Evolutionary conservation across 192 early-diverging fungal species (phyloP).

Genomic region (Ambispora gerdemannii): DNA sequence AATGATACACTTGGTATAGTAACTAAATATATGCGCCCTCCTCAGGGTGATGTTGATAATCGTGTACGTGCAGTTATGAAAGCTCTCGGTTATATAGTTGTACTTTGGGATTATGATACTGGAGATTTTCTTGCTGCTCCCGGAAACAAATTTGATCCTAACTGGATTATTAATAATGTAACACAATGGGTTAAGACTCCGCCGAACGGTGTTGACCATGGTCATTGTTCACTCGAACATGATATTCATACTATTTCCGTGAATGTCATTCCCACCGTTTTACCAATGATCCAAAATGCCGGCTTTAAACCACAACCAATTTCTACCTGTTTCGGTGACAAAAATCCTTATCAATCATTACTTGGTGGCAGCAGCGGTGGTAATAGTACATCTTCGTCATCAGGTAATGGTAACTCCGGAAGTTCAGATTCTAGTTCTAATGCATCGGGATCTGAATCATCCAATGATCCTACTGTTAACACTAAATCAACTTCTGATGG

Average conservation of each 20-base stretch:
- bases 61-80: conserved; percentile 60
- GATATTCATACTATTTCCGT: conserved; percentile 38
- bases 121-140: conserved; percentile 5
- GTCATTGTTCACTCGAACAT: conserved; percentile 43
- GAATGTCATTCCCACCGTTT: conserved; percentile 31
- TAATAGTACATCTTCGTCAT: no score
- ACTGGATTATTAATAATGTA: not conserved
- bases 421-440: no score
- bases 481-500: no score
- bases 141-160: not conserved
- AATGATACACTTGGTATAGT: conserved; percentile 45
- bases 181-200: conserved; percentile 25
- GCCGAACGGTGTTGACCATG: conserved; percentile 26
- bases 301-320: conserved; percentile 20
- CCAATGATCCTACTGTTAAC: no score
- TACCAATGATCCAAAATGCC: conserved; percentile 27
- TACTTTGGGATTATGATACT: conserved; percentile 32
- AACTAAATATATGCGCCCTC: conserved; percentile 54
- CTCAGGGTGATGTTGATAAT: conserved; percentile 66
- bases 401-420: no score
- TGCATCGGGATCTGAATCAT: no score
- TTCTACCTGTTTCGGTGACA: conserved; percentile 25
- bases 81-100: conserved; percentile 51
- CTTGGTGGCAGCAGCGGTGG: no score
- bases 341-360: conserved; percentile 27